Conservation (phyloP, 306 rosid genomes). For the Neltuma alba region DNA sequence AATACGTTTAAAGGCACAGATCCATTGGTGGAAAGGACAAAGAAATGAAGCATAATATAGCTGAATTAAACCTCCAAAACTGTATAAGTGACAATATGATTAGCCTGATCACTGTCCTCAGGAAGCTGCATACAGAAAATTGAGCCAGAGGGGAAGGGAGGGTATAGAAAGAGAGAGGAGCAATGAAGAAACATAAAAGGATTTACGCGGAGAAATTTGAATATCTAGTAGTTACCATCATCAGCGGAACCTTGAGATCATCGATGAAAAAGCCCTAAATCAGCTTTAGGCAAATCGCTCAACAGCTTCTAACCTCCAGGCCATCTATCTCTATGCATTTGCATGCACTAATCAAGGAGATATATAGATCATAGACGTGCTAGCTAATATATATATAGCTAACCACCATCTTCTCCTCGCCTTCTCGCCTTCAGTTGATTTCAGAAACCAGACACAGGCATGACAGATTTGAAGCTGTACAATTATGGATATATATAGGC, state of each 20-base stretch:
- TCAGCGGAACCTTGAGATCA: neutral
- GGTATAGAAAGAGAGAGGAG: neutral
- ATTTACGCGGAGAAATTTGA: neutral
- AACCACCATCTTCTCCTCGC: neutral
- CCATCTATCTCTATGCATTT: neutral
- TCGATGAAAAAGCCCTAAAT: neutral
- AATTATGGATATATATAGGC: neutral
- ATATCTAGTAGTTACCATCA: slow-evolving; percentile 12
- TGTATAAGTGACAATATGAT: neutral
- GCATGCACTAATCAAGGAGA: neutral
- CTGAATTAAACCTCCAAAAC: neutral
- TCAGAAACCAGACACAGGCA: neutral
- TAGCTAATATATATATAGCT: neutral
- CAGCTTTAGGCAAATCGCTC: slow-evolving; percentile 1
- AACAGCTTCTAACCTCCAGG: slow-evolving; percentile 10
- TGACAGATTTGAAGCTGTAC: neutral
- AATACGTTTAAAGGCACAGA: neutral
- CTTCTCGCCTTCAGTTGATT: neutral
- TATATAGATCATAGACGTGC: too few relatives aligned
- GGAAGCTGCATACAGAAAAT: neutral
- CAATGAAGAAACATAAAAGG: slow-evolving; percentile 30
- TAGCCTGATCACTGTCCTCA: slow-evolving; percentile 18
- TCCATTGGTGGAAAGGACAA: neutral
- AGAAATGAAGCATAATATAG: neutral
- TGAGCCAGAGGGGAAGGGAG: neutral